These are phyloP conservation scores for Lophiostoma macrostomum DNA, from an alignment of 495 filamentous ascomycete species.

Conservation along the genomic window DNA sequence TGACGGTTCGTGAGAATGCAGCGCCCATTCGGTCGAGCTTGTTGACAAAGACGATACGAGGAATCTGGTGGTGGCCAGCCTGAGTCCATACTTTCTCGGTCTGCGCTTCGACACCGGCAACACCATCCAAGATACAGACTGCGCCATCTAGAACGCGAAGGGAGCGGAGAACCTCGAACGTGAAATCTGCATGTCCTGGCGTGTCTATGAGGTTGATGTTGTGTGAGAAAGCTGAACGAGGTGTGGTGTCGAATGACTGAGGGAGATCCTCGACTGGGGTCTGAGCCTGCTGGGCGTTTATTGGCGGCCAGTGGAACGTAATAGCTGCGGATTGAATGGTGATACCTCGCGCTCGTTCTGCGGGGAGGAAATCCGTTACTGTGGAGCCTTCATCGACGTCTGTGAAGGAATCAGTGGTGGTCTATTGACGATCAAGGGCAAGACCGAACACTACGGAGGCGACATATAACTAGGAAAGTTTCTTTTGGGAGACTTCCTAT, in stretches of 20 bases:
- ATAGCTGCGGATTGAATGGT: constrained; percentile 98
- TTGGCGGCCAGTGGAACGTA: constrained; percentile 80
- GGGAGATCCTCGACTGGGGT: background rate
- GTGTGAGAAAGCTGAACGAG: constrained; percentile 44
- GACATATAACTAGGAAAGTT: no score
- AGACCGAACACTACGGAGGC: no score
- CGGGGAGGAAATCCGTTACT: constrained; percentile 94
- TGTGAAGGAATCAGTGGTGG: constrained; percentile 32
- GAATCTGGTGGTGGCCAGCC: constrained; percentile 79
- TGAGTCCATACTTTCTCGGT: constrained; percentile 97
- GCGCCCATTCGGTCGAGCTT: constrained; percentile 96
- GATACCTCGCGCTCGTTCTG: constrained; percentile 89
- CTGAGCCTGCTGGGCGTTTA: constrained; percentile 15
- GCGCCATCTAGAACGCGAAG: constrained; percentile 91
- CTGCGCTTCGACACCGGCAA: constrained; percentile 96
- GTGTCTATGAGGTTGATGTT: constrained; percentile 96
- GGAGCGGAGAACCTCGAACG: constrained; percentile 93
- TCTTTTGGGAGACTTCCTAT: no score
- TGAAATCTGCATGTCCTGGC: constrained; percentile 96
- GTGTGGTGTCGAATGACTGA: background rate
- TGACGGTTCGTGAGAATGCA: constrained; percentile 80
- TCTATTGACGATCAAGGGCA: background rate
- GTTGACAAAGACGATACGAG: constrained; percentile 85
- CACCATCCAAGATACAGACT: constrained; percentile 92
- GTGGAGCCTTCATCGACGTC: constrained; percentile 98